A percentile compares a stretch with the other conserved stretches of the same genome.
Conservation (phyloP, 2,329 filamentous ascomycete species). For the Verticillium nubilum region DNA sequence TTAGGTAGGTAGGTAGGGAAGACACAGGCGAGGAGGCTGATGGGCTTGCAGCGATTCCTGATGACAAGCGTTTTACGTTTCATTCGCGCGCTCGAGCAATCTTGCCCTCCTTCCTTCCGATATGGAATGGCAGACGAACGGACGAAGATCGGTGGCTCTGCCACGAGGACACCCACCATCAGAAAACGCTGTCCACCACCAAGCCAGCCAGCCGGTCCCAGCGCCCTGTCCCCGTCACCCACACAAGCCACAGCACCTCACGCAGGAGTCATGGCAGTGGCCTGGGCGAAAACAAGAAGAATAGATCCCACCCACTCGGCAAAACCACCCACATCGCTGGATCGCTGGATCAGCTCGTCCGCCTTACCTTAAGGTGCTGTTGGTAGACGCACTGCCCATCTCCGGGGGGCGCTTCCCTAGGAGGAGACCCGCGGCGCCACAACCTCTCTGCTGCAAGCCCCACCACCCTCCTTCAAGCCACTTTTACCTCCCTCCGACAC, state of each 20-base stretch:
- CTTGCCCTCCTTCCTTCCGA: background rate
- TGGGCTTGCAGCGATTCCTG: background rate
- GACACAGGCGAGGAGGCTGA: background rate
- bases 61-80: background rate
- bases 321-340: background rate
- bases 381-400: too few species aligned
- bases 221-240: background rate
- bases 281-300: background rate
- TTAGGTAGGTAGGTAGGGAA: background rate
- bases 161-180: background rate
- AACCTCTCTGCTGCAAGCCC: too few species aligned
- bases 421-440: too few species aligned
- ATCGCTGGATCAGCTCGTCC: background rate
- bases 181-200: constrained; percentile 4
- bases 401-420: too few species aligned
- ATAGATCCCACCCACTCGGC: background rate
- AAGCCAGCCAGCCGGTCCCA: constrained; percentile 15
- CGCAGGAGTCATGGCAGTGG: background rate
- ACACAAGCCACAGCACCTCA: too few species aligned
- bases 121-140: background rate
- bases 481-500: too few species aligned
- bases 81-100: background rate
- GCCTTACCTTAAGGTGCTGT: too few species aligned
- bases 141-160: background rate
- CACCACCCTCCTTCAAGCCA: too few species aligned